Percentiles rank a stretch among this genome's conserved stretches.
Conservation (phyloP, 139 green algal species). For the Dunaliella primolecta region DNA sequence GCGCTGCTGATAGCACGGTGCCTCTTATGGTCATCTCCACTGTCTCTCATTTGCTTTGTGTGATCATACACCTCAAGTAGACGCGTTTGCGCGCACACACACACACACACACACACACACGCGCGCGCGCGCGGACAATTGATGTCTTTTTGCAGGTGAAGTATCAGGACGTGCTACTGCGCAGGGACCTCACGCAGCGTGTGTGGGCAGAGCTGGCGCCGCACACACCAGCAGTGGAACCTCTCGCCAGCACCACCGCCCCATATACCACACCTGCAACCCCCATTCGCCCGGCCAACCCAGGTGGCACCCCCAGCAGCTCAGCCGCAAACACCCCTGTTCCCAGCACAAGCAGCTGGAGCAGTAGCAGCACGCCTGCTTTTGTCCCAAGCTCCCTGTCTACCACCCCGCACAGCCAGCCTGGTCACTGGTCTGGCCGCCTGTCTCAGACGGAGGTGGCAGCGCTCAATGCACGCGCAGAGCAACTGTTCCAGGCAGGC, state of each 20-base stretch:
- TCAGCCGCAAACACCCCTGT: too few relatives aligned
- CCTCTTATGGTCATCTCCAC: too few relatives aligned
- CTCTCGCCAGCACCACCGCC: not conserved
- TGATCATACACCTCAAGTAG: too few relatives aligned
- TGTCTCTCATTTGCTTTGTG: too few relatives aligned
- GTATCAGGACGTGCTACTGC: constrained; percentile 24
- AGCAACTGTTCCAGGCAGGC: not conserved
- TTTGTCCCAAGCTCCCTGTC: not conserved
- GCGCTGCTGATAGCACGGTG: too few relatives aligned
- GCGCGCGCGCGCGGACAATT: not conserved
- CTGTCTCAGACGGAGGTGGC: not conserved
- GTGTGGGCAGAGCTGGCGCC: constrained; percentile 6
- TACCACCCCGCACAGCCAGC: not conserved
- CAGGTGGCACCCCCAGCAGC: too few relatives aligned
- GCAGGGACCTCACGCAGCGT: constrained; percentile 20
- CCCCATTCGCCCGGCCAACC: too few relatives aligned
- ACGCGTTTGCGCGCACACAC: not conserved
- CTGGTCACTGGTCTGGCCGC: constrained; percentile 7
- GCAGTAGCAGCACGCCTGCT: too few relatives aligned
- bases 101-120: not conserved
- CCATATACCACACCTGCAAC: too few relatives aligned
- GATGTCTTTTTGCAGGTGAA: too few relatives aligned
- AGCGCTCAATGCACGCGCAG: not conserved
- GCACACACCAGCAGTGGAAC: constrained; percentile 1
- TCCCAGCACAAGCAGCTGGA: not conserved